Evolutionary conservation across 805 yeast genomes (phyloP), one percentile per base, ranked within the genome.

Genomic region (Saturnispora ahearnii): DNA sequence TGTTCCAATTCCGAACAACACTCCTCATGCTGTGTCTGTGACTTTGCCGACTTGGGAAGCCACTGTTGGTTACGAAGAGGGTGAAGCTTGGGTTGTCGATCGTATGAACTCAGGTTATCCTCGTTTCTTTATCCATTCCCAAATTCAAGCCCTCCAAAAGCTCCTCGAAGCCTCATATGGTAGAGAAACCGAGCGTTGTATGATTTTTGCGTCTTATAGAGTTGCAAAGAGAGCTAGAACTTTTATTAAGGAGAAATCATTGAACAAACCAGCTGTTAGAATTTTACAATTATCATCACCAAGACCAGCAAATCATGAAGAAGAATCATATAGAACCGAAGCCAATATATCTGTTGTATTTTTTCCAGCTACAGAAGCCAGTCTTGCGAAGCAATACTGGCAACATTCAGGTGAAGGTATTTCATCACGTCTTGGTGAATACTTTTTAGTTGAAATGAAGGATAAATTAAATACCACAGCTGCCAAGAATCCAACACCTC

Each of bases 351-450:
- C 90, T 0, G 84, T 80, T 21, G 87, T 89, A n/a, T 82, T 93
- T 53, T 86, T 84, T 59, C 87, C 87, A 2, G 64, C 71, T 2
- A 69, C 72, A 3, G 80, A 74, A 51, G 80, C 73, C 54, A 64
- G 78, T 1, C 64, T 85, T 4, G 90, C 93, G 37, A 89, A 87
- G 62, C 80, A 80, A 58, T 93, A 87, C 68, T 93, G 99, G 99
- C 97, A 91, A 64, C 96, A 90, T 61, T 73, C 96, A 0, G 99
- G 99, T 28, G 97, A 91, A 65, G 96, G 96, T n/a, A 78, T 93
- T 28, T 87, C 96, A 13, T 87, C 96, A 33, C 73, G 98, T 59
- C 69, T 82, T 62, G 97, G 89, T 1, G 96, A 90, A 65, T 93
- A 87, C 60, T 80, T 86, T 44, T 66, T 84, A 52, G 79, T 78